A percentile compares a stretch with the other conserved stretches of the same genome.
Conservation (phyloP, 805 yeast genomes). For the Ogataea ramenticola region DNA sequence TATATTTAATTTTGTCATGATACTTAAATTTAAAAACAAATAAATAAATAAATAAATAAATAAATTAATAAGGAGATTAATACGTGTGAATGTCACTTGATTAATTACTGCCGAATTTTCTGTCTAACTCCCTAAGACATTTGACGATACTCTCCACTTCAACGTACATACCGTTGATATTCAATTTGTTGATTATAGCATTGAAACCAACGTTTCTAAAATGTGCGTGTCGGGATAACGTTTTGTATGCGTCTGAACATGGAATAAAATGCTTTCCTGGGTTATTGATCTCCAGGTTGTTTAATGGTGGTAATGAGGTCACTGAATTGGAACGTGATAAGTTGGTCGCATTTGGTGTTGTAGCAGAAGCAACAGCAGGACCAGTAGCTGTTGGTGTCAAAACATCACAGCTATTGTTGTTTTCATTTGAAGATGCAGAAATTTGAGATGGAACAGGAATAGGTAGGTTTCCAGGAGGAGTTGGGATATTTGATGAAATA, state of each 20-base stretch:
- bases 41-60: background rate
- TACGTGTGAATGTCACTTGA: no score
- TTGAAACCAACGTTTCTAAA: slow-evolving; percentile 70
- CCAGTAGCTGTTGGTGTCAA: background rate
- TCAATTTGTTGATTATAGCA: slow-evolving; percentile 64
- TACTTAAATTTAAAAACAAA: background rate
- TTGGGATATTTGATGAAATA: background rate
- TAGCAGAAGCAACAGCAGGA: background rate
- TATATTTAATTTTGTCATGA: no score
- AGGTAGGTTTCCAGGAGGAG: background rate
- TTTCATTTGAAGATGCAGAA: slow-evolving; percentile 5
- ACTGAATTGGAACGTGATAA: slow-evolving; percentile 12
- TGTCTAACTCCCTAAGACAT: slow-evolving; percentile 74
- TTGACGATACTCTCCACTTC: slow-evolving; percentile 89
- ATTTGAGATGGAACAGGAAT: slow-evolving; percentile 7
- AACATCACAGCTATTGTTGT: slow-evolving; percentile 7
- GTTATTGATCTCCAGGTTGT: slow-evolving; percentile 20
- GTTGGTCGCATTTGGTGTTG: slow-evolving; percentile 6
- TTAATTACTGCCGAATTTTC: slow-evolving; percentile 36
- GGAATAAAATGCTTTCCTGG: slow-evolving; percentile 61
- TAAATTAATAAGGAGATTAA: background rate
- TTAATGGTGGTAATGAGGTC: slow-evolving; percentile 18
- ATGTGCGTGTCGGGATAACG: slow-evolving; percentile 74
- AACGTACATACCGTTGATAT: slow-evolving; percentile 81
- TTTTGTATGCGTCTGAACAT: slow-evolving; percentile 84